Base-by-base conservation (phyloP, 2,329 filamentous ascomycete genomes). In the Alternaria burnsii region DNA sequence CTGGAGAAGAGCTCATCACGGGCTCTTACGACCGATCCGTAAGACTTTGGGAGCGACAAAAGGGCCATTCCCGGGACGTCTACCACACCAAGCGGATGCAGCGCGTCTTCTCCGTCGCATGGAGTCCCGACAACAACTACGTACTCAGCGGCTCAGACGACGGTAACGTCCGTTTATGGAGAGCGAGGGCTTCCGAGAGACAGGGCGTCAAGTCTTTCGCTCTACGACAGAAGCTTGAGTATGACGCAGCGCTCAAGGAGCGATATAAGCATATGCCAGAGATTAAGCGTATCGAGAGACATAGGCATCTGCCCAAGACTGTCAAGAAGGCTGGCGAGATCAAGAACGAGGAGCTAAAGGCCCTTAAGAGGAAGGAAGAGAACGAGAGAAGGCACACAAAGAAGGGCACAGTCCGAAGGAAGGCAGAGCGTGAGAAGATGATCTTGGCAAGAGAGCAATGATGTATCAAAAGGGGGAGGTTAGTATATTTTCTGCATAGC, bases 31-130 rank as follows among this genome's bases (percentile, higher is more conserved):
- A 96, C 75, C 89, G 93, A 63, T 97, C 93, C 5, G 85, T 99
- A 53, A 88, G 95, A 52, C 82, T 98, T 51, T 98, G 93, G 91
- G 88, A 88, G 76, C 87, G 91, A 58, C 87, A 89, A 66, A 84
- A 89, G 63, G 94, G 94, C 24, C 92, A 95, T 79, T 94, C 91
- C 14, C 87, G 94, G 70, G 95, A 99, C 75, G 89, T 97, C 50
- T 99, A 98, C 81, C 94, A 98, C 82, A 98, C 95, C 18, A 97
- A 97, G 81, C 89, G 95, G 65, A 97, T 97, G 94, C 94, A 98
- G 82, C 88, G 94, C 69, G 93, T 97, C 57, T 96, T 96, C 82
- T 89, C 90, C 10, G 89, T 89, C 48, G 88, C 87, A 63, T 98
- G 91, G 85, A 95, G 93, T 0, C 91, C 93, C 6, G 95, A 99